Conservation (phyloP, 306 rosid genomes). For the Trifolium fragiferum region DNA sequence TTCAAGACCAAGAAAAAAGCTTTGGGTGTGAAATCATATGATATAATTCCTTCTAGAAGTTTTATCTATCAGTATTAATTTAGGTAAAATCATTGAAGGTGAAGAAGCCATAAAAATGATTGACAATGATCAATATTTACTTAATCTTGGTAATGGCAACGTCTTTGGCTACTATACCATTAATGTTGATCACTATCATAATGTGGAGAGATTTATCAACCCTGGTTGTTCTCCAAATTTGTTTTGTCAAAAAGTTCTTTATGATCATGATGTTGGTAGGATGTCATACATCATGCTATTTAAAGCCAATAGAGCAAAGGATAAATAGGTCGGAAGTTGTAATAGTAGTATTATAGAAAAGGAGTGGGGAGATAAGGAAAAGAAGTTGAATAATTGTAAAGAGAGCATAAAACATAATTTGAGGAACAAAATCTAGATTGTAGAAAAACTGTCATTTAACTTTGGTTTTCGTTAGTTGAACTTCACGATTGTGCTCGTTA, state of each 20-base stretch:
- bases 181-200: neutral
- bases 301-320: too few species aligned
- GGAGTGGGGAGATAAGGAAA: conserved; percentile 58
- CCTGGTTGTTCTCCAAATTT: conserved; percentile 81
- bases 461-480: too few species aligned
- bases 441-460: too few species aligned
- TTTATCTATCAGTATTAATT: too few species aligned
- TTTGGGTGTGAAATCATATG: neutral
- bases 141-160: too few species aligned
- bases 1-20: neutral
- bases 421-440: too few species aligned
- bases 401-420: too few species aligned
- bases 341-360: too few species aligned
- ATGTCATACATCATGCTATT: conserved; percentile 78
- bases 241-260: conserved; percentile 66
- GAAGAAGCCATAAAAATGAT: neutral
- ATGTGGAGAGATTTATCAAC: conserved; percentile 47
- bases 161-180: neutral
- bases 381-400: too few species aligned
- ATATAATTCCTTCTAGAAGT: neutral
- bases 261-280: conserved; percentile 66
- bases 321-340: too few species aligned
- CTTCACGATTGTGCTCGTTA: too few species aligned
- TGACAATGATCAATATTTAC: neutral
- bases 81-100: too few species aligned